A percentile compares a stretch with the other conserved stretches of the same genome.
These are phyloP conservation scores for Hansenula anomala DNA, from an alignment of 1,139 yeast genomes.

Conservation along the genomic window DNA sequence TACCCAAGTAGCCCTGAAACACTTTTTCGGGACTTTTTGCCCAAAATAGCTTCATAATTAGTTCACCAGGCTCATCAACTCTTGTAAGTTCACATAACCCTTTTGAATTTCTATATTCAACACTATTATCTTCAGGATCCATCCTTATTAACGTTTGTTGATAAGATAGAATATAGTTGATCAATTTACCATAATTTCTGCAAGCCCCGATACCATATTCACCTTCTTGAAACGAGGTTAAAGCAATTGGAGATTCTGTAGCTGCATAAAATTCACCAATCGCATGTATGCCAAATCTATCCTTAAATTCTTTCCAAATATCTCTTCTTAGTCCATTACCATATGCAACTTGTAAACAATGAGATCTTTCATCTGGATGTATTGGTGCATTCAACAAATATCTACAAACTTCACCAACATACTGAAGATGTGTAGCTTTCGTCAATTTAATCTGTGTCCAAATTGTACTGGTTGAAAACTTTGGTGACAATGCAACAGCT, in stretches of 20 bases:
- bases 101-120: conserved; percentile 62
- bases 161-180: conserved; percentile 47
- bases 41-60: conserved; percentile 68
- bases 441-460: conserved; percentile 85
- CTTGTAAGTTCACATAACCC: conserved; percentile 55
- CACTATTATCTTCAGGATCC: conserved; percentile 78
- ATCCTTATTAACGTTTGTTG: conserved; percentile 65
- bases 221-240: conserved; percentile 78
- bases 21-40: conserved; percentile 62
- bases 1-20: conserved; percentile 88
- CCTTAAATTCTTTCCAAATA: conserved; percentile 79
- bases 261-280: conserved; percentile 94
- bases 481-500: conserved; percentile 71
- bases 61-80: conserved; percentile 77
- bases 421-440: conserved; percentile 78
- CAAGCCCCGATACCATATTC: conserved; percentile 87
- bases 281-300: conserved; percentile 66
- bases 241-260: conserved; percentile 88
- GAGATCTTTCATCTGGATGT: conserved; percentile 61
- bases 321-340: conserved; percentile 96
- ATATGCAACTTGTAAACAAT: conserved; percentile 66
- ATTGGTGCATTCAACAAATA: conserved; percentile 67
- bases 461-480: conserved; percentile 78
- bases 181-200: conserved; percentile 71
- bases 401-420: conserved; percentile 95